These are phyloP conservation scores for Pythium guiyangense DNA, from an alignment of 352 stramenopile genomes.

Conservation along the genomic window DNA sequence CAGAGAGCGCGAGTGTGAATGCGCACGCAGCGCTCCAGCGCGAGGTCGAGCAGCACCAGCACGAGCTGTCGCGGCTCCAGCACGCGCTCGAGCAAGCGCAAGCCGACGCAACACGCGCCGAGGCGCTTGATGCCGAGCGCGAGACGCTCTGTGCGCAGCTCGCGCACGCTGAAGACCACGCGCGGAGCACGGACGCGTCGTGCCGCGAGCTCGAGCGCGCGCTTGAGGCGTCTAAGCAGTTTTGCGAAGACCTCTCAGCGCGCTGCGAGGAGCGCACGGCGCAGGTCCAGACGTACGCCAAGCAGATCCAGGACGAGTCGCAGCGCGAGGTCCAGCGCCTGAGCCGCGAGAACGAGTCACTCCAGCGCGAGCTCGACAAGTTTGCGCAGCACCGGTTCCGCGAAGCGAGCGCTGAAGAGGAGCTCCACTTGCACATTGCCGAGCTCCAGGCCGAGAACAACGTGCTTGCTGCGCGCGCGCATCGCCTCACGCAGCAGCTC, in stretches of 20 bases:
- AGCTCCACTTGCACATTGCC: slow-evolving; percentile 63
- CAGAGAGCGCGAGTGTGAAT: slow-evolving; percentile 6
- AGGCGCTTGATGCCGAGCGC: slow-evolving; percentile 40
- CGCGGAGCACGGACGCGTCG: slow-evolving; percentile 38
- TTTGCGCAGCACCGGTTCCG: slow-evolving; percentile 54
- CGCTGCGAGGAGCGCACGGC: slow-evolving; percentile 64
- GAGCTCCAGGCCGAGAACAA: slow-evolving; percentile 86
- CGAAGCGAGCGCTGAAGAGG: slow-evolving; percentile 60
- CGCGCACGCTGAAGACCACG: slow-evolving; percentile 42
- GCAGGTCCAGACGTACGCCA: slow-evolving; percentile 48
- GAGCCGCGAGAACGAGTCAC: slow-evolving; percentile 42
- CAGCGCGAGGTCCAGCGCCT: slow-evolving; percentile 61
- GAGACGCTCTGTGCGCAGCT: slow-evolving; percentile 29
- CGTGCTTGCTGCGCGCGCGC: slow-evolving; percentile 66
- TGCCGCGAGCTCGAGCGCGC: slow-evolving; percentile 51
- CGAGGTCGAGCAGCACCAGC: too few species aligned
- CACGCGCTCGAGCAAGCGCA: slow-evolving; percentile 33
- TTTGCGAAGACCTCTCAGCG: slow-evolving; percentile 55
- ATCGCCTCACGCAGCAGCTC: slow-evolving; percentile 76
- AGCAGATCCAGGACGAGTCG: slow-evolving; percentile 61
- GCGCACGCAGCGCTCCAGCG: slow-evolving; percentile 19
- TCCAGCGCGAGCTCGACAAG: slow-evolving; percentile 66
- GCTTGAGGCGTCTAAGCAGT: slow-evolving; percentile 53
- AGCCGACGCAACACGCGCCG: slow-evolving; percentile 28
- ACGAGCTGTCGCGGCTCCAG: slow-evolving; percentile 24